Base-by-base conservation (phyloP, 2,329 filamentous ascomycete genomes). In the Apiospora saccharicola region DNA sequence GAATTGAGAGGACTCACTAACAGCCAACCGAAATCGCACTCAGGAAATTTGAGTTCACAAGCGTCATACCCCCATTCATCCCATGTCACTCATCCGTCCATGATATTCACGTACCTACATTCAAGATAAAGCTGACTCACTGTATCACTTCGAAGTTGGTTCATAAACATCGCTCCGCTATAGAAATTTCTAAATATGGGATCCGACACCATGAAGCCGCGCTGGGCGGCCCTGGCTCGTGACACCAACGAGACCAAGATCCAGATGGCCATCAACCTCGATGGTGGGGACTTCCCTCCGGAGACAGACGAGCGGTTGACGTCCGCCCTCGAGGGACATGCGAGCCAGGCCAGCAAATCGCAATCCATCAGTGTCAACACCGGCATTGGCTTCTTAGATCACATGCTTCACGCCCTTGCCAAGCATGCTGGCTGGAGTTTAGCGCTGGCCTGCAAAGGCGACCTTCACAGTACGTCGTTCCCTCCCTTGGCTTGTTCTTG, bases 221-320 rank as follows among this genome's bases (percentile, higher is more conserved):
- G 96, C 80, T 94, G 92, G 82, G 91, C 94, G 69, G 90, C 92
- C 71, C 86, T 98, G 78, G 91, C 93, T 75, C 94, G 96, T 82
- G 92, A 96, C 84, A 99, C 96, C 80, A 98, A 98, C 86, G 96
- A 99, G 87, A 99, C 96, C 81, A 98, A 97, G 82, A 97, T 99
- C 83, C 92, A 96, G 81, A 88, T 98, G 75, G 94, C 94, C 51
- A 88, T 99, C 78, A 98, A 96, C 85, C 90, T 99, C 74, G 96
- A 99, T 84, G 96, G 96, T 81, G 96, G 96, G 79, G 87, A 87
- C 57, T 93, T 94, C 81, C 90, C 92, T 37, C 86, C 89, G 19
- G 88, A 92, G 51, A 90, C 89, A 71, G 89, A 93, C 79, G 79
- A 86, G 70, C 86, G 84, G 74, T 85, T 90, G 73, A 83, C 86